phyloP scores from a whole-genome alignment of 768 basidiomycete species.

The Erythrobasidium yunnanense region DNA sequence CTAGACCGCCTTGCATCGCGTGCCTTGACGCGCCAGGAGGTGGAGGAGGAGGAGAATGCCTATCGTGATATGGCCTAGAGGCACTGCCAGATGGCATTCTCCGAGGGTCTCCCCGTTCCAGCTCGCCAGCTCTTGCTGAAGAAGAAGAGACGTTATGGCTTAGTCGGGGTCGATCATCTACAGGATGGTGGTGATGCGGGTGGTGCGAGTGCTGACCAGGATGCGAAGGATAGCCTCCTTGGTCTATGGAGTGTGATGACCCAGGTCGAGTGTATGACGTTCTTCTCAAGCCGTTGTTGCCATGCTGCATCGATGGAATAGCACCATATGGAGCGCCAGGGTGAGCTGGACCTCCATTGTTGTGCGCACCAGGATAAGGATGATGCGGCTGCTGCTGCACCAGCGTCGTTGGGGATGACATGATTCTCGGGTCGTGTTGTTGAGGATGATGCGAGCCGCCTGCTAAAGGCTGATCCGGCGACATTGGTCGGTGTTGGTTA shows the following conservation, averaged over 20 bases:
- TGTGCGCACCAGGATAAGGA: no score
- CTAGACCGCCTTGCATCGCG: not conserved
- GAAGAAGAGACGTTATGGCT: not conserved
- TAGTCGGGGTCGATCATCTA: not conserved
- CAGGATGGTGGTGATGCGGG: not conserved
- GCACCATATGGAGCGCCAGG: no score
- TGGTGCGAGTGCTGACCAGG: not conserved
- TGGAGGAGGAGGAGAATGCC: constrained; percentile 11
- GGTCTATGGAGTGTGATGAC: not conserved
- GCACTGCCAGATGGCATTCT: not conserved
- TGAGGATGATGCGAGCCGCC: no score
- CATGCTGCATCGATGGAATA: not conserved
- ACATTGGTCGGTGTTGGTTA: no score
- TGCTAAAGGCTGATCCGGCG: no score
- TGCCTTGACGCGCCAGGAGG: not conserved
- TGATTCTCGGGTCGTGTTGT: no score
- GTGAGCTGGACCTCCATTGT: no score
- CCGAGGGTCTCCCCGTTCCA: not conserved
- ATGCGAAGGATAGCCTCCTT: not conserved
- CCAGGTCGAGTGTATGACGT: not conserved
- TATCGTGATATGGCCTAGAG: not conserved
- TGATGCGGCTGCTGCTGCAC: no score
- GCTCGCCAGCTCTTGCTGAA: not conserved
- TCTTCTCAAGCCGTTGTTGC: not conserved
- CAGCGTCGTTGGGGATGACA: no score